Percentiles rank a stretch among this genome's conserved stretches.
phyloP scores from a whole-genome alignment of 164 flowering plant genomes.

The Akebia trifoliata region DNA sequence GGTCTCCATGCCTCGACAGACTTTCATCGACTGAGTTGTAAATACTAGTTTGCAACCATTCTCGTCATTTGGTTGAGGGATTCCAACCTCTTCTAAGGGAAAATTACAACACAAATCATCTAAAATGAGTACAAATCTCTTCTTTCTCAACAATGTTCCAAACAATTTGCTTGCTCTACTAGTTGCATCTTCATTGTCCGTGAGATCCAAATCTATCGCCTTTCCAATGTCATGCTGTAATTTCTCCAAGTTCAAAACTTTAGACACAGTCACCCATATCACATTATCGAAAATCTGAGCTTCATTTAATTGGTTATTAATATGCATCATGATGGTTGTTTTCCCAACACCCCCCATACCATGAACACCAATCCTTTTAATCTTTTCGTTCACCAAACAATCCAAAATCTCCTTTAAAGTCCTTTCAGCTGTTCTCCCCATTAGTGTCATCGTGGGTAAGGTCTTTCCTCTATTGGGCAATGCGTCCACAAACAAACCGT shows the following conservation, averaged over 20 bases:
- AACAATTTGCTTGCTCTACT: slow-evolving; percentile 12
- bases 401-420: slow-evolving; percentile 3
- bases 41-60: slow-evolving; percentile 20
- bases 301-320: slow-evolving; percentile 7
- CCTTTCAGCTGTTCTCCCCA: slow-evolving; percentile 1
- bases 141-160: slow-evolving; percentile 8
- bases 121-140: slow-evolving; percentile 19
- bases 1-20: slow-evolving; percentile 21
- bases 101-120: slow-evolving; percentile 28
- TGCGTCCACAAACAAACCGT: not conserved
- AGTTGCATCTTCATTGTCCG: slow-evolving; percentile 5
- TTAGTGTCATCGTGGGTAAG: not conserved
- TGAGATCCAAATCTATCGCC: slow-evolving; percentile 6
- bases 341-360: slow-evolving; percentile 21
- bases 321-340: slow-evolving; percentile 16
- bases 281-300: not conserved
- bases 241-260: not conserved
- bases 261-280: slow-evolving; percentile 14
- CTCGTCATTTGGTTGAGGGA: slow-evolving; percentile 16
- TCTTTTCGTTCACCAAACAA: not conserved
- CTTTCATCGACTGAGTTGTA: slow-evolving; percentile 14
- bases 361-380: slow-evolving; percentile 13
- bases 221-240: slow-evolving; percentile 13
- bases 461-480: not conserved
- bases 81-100: slow-evolving; percentile 20